Percentiles rank a stretch among this genome's conserved stretches.
Conservation (phyloP, 352 stramenopile species). For the Elongisporangium anandrum region DNA sequence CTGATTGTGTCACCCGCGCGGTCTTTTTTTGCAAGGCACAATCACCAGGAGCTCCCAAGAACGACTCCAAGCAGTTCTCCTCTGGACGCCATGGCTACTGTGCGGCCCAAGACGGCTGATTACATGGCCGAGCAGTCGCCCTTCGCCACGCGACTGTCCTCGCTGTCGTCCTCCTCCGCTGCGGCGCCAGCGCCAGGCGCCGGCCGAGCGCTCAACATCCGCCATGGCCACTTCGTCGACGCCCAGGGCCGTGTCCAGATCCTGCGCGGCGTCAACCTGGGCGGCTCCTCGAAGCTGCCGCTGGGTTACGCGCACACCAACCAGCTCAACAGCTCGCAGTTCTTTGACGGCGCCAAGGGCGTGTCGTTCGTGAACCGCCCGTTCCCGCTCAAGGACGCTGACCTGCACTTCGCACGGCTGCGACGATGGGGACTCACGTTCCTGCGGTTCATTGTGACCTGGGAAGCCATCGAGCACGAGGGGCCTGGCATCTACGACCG, state of each 20-base stretch:
- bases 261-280: slow-evolving; percentile 86
- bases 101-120: not conserved
- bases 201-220: slow-evolving; percentile 29
- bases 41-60: not conserved
- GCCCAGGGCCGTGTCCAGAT: slow-evolving; percentile 62
- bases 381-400: slow-evolving; percentile 80
- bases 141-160: slow-evolving; percentile 17
- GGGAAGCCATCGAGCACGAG: slow-evolving; percentile 88
- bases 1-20: not conserved
- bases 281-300: slow-evolving; percentile 86
- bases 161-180: slow-evolving; percentile 3
- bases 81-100: not conserved
- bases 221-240: slow-evolving; percentile 82
- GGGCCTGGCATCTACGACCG: slow-evolving; percentile 79
- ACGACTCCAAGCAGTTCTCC: not conserved
- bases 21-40: not conserved
- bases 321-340: slow-evolving; percentile 18
- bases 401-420: slow-evolving; percentile 75
- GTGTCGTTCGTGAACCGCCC: slow-evolving; percentile 81
- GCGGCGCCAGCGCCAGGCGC: not conserved
- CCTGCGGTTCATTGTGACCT: slow-evolving; percentile 83
- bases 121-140: not conserved
- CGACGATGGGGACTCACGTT: slow-evolving; percentile 81
- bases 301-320: slow-evolving; percentile 48
- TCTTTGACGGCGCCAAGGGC: slow-evolving; percentile 42